Evolutionary conservation across 2,329 filamentous ascomycete genomes (phyloP), one percentile per base, ranked within the genome.

Genomic region (Fusarium udum): DNA sequence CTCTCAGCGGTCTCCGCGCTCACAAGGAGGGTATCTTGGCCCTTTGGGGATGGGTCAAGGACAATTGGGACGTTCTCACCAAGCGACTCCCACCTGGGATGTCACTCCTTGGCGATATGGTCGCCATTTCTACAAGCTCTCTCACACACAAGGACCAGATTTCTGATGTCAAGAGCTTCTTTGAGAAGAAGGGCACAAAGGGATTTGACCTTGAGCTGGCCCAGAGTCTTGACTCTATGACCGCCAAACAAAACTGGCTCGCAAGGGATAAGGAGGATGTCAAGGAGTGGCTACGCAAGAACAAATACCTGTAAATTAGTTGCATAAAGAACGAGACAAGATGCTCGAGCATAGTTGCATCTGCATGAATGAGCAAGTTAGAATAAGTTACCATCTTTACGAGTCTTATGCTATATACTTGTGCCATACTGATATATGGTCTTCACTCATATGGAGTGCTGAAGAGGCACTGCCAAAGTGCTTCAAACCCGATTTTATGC

Each of bases 191-290:
- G 86, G 94, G 93, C 80, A 97, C 92, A 69, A 97, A 87, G 82
- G 89, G 94, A 48, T 98, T 94, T 79, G 94, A 97, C 79, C 92
- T 95, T 80, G 91, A 93, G 55, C 86, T 98, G 65, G 94, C 94
- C n/a, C 95, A 98, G 86, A 95, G 92, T 81, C 88, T 92, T 75
- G 95, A 98, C 81, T 88, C 91, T 8, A 92, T 98, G 78, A 89
- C 90, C 69, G 95, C 95, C 62, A 98, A 97, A 89, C 77, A 78
- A 69, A 78, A 73, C 88, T 92, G 77, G 89, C 91, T 67, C 20
- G 61, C 69, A 3, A 67, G 76, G 36, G 95, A 97, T 82, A 86
- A 87, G 48, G 87, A 89, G 34, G 94, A 97, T 82, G 93, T 97
- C 61, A 74, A 78, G 64, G 71, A 79, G 45, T 95, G 92, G 92